Conservation (phyloP, 75 land plant species). For the Cunninghamia lanceolata region DNA sequence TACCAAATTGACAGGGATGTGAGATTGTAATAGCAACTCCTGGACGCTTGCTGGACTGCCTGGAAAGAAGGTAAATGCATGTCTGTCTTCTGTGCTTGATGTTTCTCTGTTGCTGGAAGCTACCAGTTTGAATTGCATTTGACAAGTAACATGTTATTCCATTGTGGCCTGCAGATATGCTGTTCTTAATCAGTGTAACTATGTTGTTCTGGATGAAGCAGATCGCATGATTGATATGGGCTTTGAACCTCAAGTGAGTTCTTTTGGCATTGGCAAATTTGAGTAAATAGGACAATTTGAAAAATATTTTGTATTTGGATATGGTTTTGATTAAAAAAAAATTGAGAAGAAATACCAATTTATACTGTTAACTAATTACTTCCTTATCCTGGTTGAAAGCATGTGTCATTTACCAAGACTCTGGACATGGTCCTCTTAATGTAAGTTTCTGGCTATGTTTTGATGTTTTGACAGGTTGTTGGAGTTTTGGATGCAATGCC, state of each 20-base stretch:
- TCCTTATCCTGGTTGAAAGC: neutral
- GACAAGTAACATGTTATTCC: neutral
- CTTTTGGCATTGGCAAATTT: neutral
- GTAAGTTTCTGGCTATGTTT: neutral
- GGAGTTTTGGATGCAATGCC: constrained; percentile 98
- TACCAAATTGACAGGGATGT: constrained; percentile 35
- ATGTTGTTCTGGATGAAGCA: constrained; percentile 98
- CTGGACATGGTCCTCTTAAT: neutral
- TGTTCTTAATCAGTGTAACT: constrained; percentile 95
- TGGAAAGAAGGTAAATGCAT: constrained; percentile 64
- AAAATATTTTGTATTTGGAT: neutral
- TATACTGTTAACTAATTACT: neutral
- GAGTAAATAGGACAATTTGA: neutral
- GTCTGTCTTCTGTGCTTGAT: constrained; percentile 3
- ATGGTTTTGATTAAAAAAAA: neutral
- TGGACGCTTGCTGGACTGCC: constrained; percentile 82
- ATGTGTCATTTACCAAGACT: neutral
- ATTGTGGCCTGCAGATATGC: constrained; percentile 48
- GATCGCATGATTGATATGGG: constrained; percentile 99
- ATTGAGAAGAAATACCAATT: neutral
- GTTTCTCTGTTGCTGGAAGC: neutral
- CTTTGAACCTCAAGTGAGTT: constrained; percentile 82
- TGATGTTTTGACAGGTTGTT: constrained; percentile 43
- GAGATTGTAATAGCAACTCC: constrained; percentile 98
- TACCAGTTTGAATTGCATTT: neutral